phyloP scores from a whole-genome alignment of 257 asterid species.

The Scutellaria galericulata region DNA sequence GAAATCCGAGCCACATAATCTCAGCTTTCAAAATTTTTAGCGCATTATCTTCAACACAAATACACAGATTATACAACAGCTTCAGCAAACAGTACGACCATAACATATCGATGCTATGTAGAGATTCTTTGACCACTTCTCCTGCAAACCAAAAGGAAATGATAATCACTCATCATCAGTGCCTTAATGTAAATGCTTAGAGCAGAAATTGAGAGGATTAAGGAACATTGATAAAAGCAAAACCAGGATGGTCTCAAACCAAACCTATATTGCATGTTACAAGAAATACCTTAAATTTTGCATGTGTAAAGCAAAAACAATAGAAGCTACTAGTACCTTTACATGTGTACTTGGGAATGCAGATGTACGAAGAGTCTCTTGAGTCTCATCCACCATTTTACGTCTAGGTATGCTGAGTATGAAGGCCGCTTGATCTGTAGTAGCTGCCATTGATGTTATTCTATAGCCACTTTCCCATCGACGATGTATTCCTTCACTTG shows the following conservation, averaged over 20 bases:
- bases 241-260: too few species aligned
- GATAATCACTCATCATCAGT: constrained; percentile 2
- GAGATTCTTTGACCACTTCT: constrained; percentile 61
- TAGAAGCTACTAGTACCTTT: constrained; percentile 36
- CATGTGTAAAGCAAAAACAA: too few species aligned
- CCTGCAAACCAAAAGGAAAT: constrained; percentile 41
- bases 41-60: constrained; percentile 21
- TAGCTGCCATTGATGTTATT: constrained; percentile 96
- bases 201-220: too few species aligned
- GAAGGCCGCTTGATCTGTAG: constrained; percentile 90
- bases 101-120: constrained; percentile 59
- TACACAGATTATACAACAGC: constrained; percentile 28
- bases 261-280: too few species aligned
- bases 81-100: constrained; percentile 62
- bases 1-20: constrained; percentile 16
- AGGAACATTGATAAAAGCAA: too few species aligned
- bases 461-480: constrained; percentile 95
- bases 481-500: constrained; percentile 95
- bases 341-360: constrained; percentile 93
- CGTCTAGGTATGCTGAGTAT: constrained; percentile 89
- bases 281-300: too few species aligned
- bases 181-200: too few species aligned
- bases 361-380: constrained; percentile 94
- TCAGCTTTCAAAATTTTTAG: constrained; percentile 30
- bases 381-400: constrained; percentile 90